Base-by-base conservation (phyloP, 345 rosid species). In the Gossypium stocksii region DNA sequence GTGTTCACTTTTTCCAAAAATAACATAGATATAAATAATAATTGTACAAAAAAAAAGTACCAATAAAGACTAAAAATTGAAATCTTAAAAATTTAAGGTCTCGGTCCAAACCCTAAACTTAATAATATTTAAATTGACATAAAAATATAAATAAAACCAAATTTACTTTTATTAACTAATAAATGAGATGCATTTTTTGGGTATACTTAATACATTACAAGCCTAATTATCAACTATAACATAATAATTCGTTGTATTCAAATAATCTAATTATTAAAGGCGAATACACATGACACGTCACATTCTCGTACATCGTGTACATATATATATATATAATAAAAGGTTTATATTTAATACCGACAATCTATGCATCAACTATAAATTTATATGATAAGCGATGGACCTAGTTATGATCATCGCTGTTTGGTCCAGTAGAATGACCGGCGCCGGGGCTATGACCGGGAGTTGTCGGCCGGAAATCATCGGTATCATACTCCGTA, bases 361-460 rank as follows among this genome's bases (percentile, higher is more conserved):
- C 7, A 34, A 34, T 34, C 41, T 9, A 45, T 45, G 49, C 13
- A 11, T 45, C 49, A 45, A 45, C 10, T 45, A 53, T 17, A 53
- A 53, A 17, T 17, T 4, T 53, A 53, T 16, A 53, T 53, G n/a
- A n/a, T 41, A 41, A 5, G 8, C 13, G 54, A 14, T 66, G 7
- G 20, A 1, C 56, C 46, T 69, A 78, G 65, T 71, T 57, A 20
- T 45, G 54, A 29, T 34, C 44, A 10, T 46, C 11, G 8, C 46
- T 13, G 1, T n/a, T 53, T n/a, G 85, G 85, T 38, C 84, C 82
- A 1, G 27, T 73, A 16, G 83, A 80, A 76, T 89, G 92, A 20
- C 90, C 89, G 1, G 80, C 86, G 0, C 92, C 87, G 14, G 92
- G 90, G 38, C 92, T 89, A 74, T 84, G 85, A 14, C 90, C 86